These are phyloP conservation scores for Nicotiana tomentosiformis DNA, from an alignment of 257 asterid genomes.

Conservation along the genomic window DNA sequence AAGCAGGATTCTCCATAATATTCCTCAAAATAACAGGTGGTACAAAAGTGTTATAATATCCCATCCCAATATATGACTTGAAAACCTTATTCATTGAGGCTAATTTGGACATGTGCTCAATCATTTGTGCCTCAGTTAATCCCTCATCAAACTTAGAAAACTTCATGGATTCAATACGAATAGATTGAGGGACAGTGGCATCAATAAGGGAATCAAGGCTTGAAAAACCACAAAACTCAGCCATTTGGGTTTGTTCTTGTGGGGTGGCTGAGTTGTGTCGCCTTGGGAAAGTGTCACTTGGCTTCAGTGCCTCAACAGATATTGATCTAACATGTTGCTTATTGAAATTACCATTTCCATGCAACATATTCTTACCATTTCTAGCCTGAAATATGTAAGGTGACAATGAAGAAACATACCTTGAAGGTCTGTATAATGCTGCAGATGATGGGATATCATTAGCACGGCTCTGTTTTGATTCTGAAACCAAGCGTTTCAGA, in stretches of 20 bases:
- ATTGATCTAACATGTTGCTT: constrained; percentile 42
- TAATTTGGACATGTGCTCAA: constrained; percentile 63
- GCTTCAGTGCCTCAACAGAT: constrained; percentile 67
- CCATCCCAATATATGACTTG: constrained; percentile 94
- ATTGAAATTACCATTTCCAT: constrained; percentile 9
- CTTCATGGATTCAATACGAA: constrained; percentile 58
- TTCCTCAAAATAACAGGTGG: constrained; percentile 94
- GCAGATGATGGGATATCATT: constrained; percentile 13
- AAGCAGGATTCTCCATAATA: constrained; percentile 89
- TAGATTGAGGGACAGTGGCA: constrained; percentile 93
- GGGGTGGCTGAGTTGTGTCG: constrained; percentile 97
- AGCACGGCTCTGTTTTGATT: constrained; percentile 35
- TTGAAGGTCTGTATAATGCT: constrained; percentile 39
- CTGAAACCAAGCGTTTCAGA: constrained; percentile 56
- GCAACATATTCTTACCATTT: not conserved
- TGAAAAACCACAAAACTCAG: constrained; percentile 60
- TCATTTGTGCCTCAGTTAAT: constrained; percentile 87
- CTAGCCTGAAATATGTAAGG: constrained; percentile 39
- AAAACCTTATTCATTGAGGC: constrained; percentile 72
- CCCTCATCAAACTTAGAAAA: constrained; percentile 68
- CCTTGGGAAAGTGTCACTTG: constrained; percentile 76
- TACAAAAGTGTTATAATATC: constrained; percentile 73
- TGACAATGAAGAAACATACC: constrained; percentile 68
- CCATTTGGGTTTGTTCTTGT: constrained; percentile 76
- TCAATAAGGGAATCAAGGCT: constrained; percentile 62